Evolutionary conservation across 352 stramenopile genomes (phyloP), one percentile per base, ranked within the genome.

Genomic region (Globisporangium orthogonon): DNA sequence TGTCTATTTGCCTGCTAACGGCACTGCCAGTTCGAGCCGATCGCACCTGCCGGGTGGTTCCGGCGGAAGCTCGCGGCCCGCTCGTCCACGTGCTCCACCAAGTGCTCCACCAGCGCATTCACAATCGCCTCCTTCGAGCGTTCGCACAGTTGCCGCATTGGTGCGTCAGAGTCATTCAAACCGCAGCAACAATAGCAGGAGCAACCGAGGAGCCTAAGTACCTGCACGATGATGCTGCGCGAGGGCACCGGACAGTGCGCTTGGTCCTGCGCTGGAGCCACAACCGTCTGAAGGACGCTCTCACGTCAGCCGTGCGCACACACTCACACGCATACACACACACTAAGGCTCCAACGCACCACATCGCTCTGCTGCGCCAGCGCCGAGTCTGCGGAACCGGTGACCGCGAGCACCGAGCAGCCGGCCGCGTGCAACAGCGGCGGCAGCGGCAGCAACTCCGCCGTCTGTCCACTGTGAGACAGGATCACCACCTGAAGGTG

Each of bases 161-260:
- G 31, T 7, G 31, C 31, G 3, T 3, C 31, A 37, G 31, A 3
- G 7, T 37, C 31, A 37, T 7, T 7, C 3, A 37, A 3, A 7
- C 31, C 31, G 31, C 31, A 47, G 15, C 41, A 15, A n/a, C n/a
- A n/a, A n/a, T n/a, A n/a, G n/a, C n/a, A n/a, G n/a, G n/a, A n/a
- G n/a, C n/a, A n/a, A n/a, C n/a, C n/a, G n/a, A n/a, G n/a, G n/a
- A n/a, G n/a, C n/a, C n/a, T 7, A 37, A 37, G 33, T 57, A 89
- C 81, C 73, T 91, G 84, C 13, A 83, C 78, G 23, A 94, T 62
- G 33, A 94, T 91, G 54, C 81, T 91, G 45, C 82, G 83, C 1
- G 81, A 84, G 3, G 84, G 84, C 40, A 94, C 79, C 31, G 81
- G 82, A 35, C 77, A 89, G 11, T 48, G 46, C 2, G 17, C 43